These are phyloP conservation scores for Populus hybrid DNA, from an alignment of 441 rosid genomes.

Conservation along the genomic window DNA sequence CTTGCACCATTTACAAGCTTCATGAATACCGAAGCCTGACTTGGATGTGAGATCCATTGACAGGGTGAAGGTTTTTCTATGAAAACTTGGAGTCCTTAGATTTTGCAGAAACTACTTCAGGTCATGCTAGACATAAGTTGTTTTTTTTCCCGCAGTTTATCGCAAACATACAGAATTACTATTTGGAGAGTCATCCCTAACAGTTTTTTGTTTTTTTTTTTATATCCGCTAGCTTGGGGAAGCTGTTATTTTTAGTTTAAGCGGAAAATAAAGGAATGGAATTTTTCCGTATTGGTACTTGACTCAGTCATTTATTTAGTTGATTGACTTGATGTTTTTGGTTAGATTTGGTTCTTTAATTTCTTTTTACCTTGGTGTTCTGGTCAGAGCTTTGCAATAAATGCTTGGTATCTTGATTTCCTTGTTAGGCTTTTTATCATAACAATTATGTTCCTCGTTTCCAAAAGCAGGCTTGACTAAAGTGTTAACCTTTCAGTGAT, in stretches of 20 bases:
- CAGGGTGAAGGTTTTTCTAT: neutral
- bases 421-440: neutral
- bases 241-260: too few relatives aligned
- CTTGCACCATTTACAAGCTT: neutral
- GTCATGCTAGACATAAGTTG: neutral
- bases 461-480: neutral
- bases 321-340: slow-evolving; percentile 1
- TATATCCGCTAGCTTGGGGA: neutral
- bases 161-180: neutral
- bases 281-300: neutral
- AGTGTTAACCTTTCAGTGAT: neutral
- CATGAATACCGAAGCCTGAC: neutral
- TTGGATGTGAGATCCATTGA: neutral
- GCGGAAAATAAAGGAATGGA: neutral
- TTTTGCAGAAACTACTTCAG: neutral
- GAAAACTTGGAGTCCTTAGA: neutral
- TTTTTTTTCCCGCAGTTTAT: neutral
- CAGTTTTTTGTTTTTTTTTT: neutral
- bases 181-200: neutral
- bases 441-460: neutral
- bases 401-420: neutral
- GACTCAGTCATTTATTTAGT: neutral
- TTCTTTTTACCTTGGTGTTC: neutral
- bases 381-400: neutral
- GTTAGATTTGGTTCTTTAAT: neutral